Evolutionary conservation across 768 basidiomycete genomes (phyloP).

Genomic region (Psilocybe azurescens): DNA sequence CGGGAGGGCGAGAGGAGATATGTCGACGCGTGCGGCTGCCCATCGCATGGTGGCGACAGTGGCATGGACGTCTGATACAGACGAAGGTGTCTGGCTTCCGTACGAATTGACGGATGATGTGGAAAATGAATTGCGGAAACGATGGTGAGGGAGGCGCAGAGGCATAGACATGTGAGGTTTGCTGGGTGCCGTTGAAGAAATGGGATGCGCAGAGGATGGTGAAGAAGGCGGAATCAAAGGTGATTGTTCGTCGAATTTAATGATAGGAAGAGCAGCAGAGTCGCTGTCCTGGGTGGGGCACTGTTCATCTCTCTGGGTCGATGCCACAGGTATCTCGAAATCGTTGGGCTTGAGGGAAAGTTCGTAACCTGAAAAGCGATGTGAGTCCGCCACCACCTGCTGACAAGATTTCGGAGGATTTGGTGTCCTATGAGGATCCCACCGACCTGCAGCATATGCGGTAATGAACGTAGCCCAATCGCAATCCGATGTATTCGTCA

Average conservation of each 20-base stretch:
- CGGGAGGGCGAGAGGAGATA: conserved; percentile 87
- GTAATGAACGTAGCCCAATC: conserved; percentile 81
- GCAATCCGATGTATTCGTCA: conserved; percentile 31
- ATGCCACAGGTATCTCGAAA: conserved; percentile 11
- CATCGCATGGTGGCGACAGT: conserved; percentile 84
- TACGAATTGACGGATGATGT: conserved; percentile 24
- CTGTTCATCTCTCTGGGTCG: conserved; percentile 4
- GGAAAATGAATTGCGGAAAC: conserved; percentile 39
- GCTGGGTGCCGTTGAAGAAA: conserved; percentile 17
- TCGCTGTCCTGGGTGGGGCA: neutral
- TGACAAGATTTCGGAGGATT: conserved; percentile 50
- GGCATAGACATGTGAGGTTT: conserved; percentile 29
- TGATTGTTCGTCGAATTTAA: conserved; percentile 3
- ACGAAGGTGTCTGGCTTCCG: conserved; percentile 22
- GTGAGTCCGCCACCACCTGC: conserved; percentile 16
- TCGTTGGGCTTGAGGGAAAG: conserved; percentile 21
- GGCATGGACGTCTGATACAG: conserved; percentile 56
- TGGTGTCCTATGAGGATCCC: conserved; percentile 79
- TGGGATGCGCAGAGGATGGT: conserved; percentile 15
- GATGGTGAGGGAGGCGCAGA: conserved; percentile 32
- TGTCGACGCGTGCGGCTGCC: conserved; percentile 83
- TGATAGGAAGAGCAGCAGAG: neutral
- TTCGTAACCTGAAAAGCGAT: conserved; percentile 32
- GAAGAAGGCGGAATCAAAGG: conserved; percentile 17
- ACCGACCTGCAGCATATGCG: conserved; percentile 78